Evolutionary conservation across 495 filamentous ascomycete species (phyloP).

Genomic region (Hyaloscypha bicolor): DNA sequence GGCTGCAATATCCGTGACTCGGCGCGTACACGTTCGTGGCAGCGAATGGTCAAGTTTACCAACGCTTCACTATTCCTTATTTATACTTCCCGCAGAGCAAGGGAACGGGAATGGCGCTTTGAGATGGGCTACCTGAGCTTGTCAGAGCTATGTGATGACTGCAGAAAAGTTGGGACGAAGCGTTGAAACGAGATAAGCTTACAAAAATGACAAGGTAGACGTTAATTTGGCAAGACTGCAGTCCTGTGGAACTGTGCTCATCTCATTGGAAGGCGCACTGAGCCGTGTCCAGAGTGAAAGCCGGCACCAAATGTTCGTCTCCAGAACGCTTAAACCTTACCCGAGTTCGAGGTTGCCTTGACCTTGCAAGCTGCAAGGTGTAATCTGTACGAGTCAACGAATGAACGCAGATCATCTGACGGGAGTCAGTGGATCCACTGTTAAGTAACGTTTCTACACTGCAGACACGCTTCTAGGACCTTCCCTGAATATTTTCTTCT

Average conservation of each 20-base stretch:
- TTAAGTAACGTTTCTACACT: background rate
- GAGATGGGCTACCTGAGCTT: background rate
- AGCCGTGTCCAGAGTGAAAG: background rate
- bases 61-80: background rate
- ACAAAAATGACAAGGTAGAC: background rate
- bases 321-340: background rate
- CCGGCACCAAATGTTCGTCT: background rate
- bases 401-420: background rate
- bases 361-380: background rate
- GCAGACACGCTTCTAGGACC: background rate
- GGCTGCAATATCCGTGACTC: background rate
- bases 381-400: background rate
- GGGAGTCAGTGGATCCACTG: background rate
- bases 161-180: background rate
- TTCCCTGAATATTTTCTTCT: background rate
- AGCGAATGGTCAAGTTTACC: background rate
- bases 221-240: background rate
- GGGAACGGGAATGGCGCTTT: background rate
- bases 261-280: background rate
- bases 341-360: background rate
- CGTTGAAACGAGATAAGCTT: background rate
- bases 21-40: background rate
- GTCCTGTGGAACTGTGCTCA: background rate
- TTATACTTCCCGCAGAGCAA: background rate
- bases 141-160: background rate